Base-by-base conservation (phyloP, 2,329 filamentous ascomycete genomes). In the Fusarium nelsonii region DNA sequence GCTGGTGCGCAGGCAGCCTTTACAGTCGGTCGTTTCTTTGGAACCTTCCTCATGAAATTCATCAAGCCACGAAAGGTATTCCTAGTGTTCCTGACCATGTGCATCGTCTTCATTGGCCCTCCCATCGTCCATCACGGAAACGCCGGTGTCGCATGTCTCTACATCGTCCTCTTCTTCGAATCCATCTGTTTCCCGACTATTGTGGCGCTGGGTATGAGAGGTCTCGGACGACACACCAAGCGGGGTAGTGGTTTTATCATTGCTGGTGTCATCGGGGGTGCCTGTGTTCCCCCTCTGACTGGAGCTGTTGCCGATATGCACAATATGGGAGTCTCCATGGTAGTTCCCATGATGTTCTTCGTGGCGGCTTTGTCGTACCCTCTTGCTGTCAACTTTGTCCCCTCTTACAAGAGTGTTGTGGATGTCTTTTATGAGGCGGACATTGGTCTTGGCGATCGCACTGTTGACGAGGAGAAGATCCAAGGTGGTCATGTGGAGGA, bases 121-220 rank as follows among this genome's bases (percentile, higher is more conserved):
- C 75, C 84, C 37, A 84, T 85, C 68, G 83, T 83, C 1, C 78
- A 83, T 59, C 70, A 77, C 12, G 82, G 80, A n/a, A 81, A 83
- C 67, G 77, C 77, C 0, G 85, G 85, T 44, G 80, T 88, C 65
- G 81, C 84, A 7, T 88, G 93, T 83, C 84, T 93, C 32, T 92
- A 88, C 77, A 66, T 92, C 11, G 88, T 90, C 8, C 83, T 94
- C 26, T 93, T 94, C 82, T 94, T 94, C 78, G 92, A 93, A 79
- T 90, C 87, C 6, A 91, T 93, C 74, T 91, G 90, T 78, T 95
- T 94, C 82, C 92, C 92, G 0, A 94, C 91, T 18, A 93, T 95
- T 73, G 88, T 95, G 32, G 91, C 91, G 6, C 83, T 94, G 4
- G 91, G 91, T 10, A 92, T 93, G 82, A 86, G 91, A 23, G 91